A percentile compares a stretch with the other conserved stretches of the same genome.
phyloP scores from a whole-genome alignment of 768 basidiomycete species.

The Punctularia strigosozonata region DNA sequence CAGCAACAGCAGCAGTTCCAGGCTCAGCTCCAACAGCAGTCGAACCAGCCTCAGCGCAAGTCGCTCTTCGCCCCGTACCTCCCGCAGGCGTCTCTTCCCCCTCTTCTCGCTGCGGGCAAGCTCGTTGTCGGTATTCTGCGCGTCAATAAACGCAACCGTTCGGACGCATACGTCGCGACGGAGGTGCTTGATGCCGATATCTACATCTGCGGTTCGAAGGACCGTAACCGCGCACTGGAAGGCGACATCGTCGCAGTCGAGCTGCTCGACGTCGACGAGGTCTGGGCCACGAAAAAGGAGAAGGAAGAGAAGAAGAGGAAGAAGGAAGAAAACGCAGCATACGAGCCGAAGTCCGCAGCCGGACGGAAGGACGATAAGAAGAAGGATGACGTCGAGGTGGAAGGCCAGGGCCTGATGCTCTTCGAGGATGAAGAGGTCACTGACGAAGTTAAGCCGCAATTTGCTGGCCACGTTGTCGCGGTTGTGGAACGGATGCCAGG shows the following conservation, averaged over 20 bases:
- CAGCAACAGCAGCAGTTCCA: slow-evolving; percentile 95
- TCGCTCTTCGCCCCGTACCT: slow-evolving; percentile 98
- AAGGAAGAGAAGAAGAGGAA: slow-evolving; percentile 99
- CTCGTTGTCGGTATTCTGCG: slow-evolving; percentile 94
- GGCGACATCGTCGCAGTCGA: slow-evolving; percentile 98
- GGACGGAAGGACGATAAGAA: slow-evolving; percentile 97
- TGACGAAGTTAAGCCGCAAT: slow-evolving; percentile 96
- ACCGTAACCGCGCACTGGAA: slow-evolving; percentile 95
- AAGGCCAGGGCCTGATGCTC: slow-evolving; percentile 92
- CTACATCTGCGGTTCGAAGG: slow-evolving; percentile 97
- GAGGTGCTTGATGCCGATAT: slow-evolving; percentile 98
- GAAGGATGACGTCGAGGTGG: slow-evolving; percentile 99
- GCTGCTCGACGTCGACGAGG: slow-evolving; percentile 94
- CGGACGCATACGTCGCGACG: slow-evolving; percentile 96
- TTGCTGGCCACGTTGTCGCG: slow-evolving; percentile 98
- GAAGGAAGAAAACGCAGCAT: slow-evolving; percentile 98
- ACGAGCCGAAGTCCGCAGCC: slow-evolving; percentile 64
- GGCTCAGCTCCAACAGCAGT: slow-evolving; percentile 89
- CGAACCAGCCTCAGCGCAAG: slow-evolving; percentile 88
- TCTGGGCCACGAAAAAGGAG: slow-evolving; percentile 98
- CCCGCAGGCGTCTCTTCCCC: slow-evolving; percentile 93
- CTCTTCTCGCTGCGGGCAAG: slow-evolving; percentile 92
- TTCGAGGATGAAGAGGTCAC: slow-evolving; percentile 99
- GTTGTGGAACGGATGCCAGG: slow-evolving; percentile 99
- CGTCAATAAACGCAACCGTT: slow-evolving; percentile 97